These are phyloP conservation scores for Candida anutae DNA, from an alignment of 1,139 yeast species.

Conservation along the genomic window DNA sequence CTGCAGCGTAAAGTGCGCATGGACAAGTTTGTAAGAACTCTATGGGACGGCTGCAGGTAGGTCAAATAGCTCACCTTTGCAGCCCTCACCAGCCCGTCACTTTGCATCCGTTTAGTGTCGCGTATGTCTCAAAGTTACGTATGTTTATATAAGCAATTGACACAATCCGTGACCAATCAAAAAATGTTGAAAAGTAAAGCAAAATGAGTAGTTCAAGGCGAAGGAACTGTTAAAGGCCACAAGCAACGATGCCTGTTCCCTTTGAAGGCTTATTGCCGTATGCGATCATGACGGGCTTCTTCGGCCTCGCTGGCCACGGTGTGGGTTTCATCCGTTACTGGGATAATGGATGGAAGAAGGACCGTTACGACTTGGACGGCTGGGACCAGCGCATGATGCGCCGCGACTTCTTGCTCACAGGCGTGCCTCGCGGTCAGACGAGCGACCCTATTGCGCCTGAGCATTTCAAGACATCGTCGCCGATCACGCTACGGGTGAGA, in stretches of 20 bases:
- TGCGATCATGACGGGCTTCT: constrained; percentile 51
- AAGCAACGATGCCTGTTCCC: constrained; percentile 46
- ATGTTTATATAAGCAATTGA: no score
- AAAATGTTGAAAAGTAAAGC: no score
- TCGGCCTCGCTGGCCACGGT: constrained; percentile 44
- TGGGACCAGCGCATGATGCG: constrained; percentile 56
- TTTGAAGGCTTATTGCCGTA: constrained; percentile 67
- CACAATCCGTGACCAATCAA: no score
- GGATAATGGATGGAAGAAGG: constrained; percentile 47
- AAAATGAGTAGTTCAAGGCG: no score
- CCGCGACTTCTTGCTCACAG: constrained; percentile 72
- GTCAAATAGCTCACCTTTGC: no score
- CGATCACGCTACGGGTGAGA: no score
- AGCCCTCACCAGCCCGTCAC: no score
- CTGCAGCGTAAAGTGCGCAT: constrained; percentile 64
- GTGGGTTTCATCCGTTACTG: constrained; percentile 38
- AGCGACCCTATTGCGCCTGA: constrained; percentile 70
- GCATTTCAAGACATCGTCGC: constrained; percentile 43
- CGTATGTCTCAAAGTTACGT: no score
- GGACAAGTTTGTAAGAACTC: constrained; percentile 76
- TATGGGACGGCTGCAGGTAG: no score
- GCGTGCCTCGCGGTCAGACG: constrained; percentile 61
- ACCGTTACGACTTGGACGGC: constrained; percentile 50
- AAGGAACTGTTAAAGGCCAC: no score
- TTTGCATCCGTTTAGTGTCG: no score